These are phyloP conservation scores for Pseudognaphalium luteoalbum DNA, from an alignment of 129 eudicot species.

Conservation along the genomic window DNA sequence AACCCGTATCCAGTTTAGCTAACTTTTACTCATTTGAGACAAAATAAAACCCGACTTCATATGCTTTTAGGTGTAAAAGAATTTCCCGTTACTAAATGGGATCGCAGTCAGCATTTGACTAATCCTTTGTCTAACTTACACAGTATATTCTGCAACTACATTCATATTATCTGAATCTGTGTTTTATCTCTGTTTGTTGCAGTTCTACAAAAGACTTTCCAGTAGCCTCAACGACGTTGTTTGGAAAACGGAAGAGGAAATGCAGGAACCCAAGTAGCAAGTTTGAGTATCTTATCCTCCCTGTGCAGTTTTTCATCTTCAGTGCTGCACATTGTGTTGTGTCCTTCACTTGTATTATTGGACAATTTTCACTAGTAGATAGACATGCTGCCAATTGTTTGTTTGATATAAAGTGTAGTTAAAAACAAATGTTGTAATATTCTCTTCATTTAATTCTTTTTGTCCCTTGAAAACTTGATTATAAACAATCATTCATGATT, in stretches of 20 bases:
- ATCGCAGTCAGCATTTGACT: neutral
- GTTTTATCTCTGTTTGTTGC: slow-evolving; percentile 27
- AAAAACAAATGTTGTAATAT: slow-evolving; percentile 14
- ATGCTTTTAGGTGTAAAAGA: too few species aligned
- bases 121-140: neutral
- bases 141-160: neutral
- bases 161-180: neutral
- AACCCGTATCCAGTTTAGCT: neutral
- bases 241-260: slow-evolving; percentile 96
- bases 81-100: neutral
- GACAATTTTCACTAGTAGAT: slow-evolving; percentile 25
- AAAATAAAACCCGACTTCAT: neutral
- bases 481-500: too few species aligned
- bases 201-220: slow-evolving; percentile 87
- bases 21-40: neutral
- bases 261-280: slow-evolving; percentile 50
- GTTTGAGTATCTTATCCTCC: neutral
- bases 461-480: neutral
- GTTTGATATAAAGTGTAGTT: slow-evolving; percentile 17
- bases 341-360: slow-evolving; percentile 16
- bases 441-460: slow-evolving; percentile 22
- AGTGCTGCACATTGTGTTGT: slow-evolving; percentile 3
- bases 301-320: slow-evolving; percentile 5
- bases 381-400: slow-evolving; percentile 24
- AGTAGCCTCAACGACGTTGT: slow-evolving; percentile 84